Percentiles rank a stretch among this genome's conserved stretches.
These are phyloP conservation scores for Penicillium turbatum DNA, from an alignment of 495 filamentous ascomycete genomes.

Conservation along the genomic window DNA sequence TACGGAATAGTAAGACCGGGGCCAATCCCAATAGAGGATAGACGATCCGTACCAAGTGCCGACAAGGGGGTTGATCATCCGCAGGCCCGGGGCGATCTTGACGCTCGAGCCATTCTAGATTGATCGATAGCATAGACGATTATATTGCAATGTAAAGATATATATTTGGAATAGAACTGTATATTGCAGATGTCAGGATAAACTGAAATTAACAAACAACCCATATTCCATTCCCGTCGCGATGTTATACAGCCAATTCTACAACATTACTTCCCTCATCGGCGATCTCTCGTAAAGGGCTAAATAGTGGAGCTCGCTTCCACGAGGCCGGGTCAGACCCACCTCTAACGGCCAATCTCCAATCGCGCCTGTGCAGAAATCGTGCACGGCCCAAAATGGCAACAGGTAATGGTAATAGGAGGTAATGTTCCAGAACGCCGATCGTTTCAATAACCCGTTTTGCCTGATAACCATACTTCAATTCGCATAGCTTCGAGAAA, in stretches of 20 bases:
- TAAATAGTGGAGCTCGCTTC: slow-evolving; percentile 30
- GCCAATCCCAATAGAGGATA: slow-evolving; percentile 3
- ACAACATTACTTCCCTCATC: slow-evolving; percentile 1
- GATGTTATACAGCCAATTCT: neutral
- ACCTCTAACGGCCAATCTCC: slow-evolving; percentile 22
- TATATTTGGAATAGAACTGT: neutral
- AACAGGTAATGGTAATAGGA: slow-evolving; percentile 5
- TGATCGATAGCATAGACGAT: neutral
- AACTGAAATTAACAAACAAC: neutral
- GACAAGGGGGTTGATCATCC: slow-evolving; percentile 17
- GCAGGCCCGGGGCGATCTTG: slow-evolving; percentile 17
- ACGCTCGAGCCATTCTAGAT: slow-evolving; percentile 16
- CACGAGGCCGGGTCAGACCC: slow-evolving; percentile 25
- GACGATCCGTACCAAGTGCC: slow-evolving; percentile 27
- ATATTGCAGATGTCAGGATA: neutral
- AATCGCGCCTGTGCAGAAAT: slow-evolving; percentile 19
- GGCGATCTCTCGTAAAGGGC: slow-evolving; percentile 21
- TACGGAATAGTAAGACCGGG: slow-evolving; percentile 18
- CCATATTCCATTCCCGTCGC: neutral
- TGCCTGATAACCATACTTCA: neutral
- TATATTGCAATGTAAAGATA: too few relatives aligned
- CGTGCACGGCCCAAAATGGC: slow-evolving; percentile 20
- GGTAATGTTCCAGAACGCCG: slow-evolving; percentile 26
- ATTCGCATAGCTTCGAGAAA: neutral
- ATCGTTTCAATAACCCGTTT: slow-evolving; percentile 15